Evolutionary conservation across 257 asterid species (phyloP), one percentile per base, ranked within the genome.

Genomic region (Capsicum baccatum): DNA sequence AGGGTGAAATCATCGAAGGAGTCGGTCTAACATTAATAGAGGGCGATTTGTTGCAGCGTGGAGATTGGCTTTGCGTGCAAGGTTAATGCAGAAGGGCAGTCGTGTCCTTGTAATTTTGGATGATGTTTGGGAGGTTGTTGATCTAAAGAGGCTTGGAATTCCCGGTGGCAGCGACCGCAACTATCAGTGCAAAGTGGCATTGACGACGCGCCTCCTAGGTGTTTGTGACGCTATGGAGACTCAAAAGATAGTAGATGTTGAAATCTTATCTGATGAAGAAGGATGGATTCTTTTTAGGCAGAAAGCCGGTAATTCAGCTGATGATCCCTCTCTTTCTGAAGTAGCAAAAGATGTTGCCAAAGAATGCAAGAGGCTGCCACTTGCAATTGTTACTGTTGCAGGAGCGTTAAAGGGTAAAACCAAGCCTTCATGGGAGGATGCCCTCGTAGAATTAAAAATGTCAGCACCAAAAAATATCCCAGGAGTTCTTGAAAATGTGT

Each of bases 361-460:
- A 6, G 79, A 85, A 52, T 85, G 83, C 59, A n/a, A 39, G 55
- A 85, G 87, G 21, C 26, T 81, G 37, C 87, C 87, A 8, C 79
- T 85, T 44, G 87, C 71, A 56, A 63, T 85, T 37, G 50, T 58
- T 9, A 42, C 33, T 42, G 79, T 59, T n/a, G 85, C 73, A 11
- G 64, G 54, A 15, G 82, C 85, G 42, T 63, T 85, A 7, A 81
- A 9, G 33, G 1, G 6, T 33, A 81, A 81, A 4, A 19, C 0
- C 11, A 52, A 3, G 17, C 14, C 6, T 8, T 69, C 48, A 16
- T 85, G 87, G 85, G 16, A 55, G 19, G 50, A 69, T 73, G 80
- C 83, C 50, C 79, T 81, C 26, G 5, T 2, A 12, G 64, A 63
- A 82, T 39, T 85, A 1, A 37, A 64, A 17, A 33, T 3, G 48